phyloP scores from a whole-genome alignment of 2,329 filamentous ascomycete genomes.

The Talaromyces sp. region DNA sequence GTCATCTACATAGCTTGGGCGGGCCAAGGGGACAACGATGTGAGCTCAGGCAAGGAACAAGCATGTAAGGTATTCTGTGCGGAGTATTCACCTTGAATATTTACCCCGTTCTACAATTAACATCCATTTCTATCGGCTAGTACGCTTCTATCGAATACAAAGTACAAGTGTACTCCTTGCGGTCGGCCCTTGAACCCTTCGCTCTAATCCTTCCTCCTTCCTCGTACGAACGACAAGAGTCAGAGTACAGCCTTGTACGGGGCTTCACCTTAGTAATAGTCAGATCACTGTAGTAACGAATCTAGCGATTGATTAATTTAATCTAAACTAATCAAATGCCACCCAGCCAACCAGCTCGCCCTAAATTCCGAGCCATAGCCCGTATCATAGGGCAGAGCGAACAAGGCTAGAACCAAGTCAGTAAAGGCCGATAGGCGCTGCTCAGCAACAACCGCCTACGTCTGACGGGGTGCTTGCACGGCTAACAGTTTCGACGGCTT shows the following conservation, averaged over 20 bases:
- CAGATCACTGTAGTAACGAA: constrained; percentile 7
- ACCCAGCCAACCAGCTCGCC: constrained; percentile 1
- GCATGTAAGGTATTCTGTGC: neutral
- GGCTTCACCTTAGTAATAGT: neutral
- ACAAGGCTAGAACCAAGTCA: constrained; percentile 4
- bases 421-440: constrained; percentile 5
- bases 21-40: neutral
- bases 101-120: neutral
- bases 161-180: constrained; percentile 1
- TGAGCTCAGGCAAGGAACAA: constrained; percentile 2
- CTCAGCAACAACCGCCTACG: constrained; percentile 1
- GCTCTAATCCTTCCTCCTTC: neutral
- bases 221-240: neutral
- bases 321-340: neutral
- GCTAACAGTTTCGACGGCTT: neutral
- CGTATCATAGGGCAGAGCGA: constrained; percentile 2
- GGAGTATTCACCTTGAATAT: neutral
- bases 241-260: neutral
- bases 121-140: neutral
- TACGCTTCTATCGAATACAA: neutral
- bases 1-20: constrained; percentile 8
- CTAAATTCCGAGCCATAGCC: neutral
- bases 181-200: neutral
- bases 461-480: neutral
- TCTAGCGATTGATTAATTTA: neutral